Evolutionary conservation across 2,329 filamentous ascomycete species (phyloP).

Genomic region (Massarina eburnea): DNA sequence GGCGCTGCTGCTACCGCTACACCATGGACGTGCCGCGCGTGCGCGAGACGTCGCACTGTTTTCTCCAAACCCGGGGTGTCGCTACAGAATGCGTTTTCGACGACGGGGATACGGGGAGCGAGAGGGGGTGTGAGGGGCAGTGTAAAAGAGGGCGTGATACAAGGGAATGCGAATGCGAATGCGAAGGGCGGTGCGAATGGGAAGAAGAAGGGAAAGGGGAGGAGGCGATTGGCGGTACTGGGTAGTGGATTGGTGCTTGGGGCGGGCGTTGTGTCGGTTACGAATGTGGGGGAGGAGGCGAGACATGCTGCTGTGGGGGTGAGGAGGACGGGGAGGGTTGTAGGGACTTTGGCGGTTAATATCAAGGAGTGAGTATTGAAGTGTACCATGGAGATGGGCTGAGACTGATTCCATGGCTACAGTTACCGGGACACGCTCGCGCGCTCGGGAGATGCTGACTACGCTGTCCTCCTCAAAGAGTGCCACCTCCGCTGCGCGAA

Average conservation of each 20-base stretch:
- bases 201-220: constrained; percentile 22
- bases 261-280: constrained; percentile 52
- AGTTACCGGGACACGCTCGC: constrained; percentile 90
- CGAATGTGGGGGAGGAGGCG: constrained; percentile 70
- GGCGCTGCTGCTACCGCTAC: constrained; percentile 13
- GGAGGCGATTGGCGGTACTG: constrained; percentile 28
- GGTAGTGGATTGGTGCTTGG: constrained; percentile 37
- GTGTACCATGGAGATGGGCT: background rate
- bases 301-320: constrained; percentile 74
- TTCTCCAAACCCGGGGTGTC: constrained; percentile 3
- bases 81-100: constrained; percentile 14
- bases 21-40: constrained; percentile 41
- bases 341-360: constrained; percentile 71
- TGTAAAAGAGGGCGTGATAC: background rate
- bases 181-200: constrained; percentile 8
- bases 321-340: constrained; percentile 78
- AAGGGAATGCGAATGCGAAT: constrained; percentile 10
- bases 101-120: background rate
- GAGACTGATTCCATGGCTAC: constrained; percentile 5
- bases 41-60: constrained; percentile 27
- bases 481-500: constrained; percentile 93
- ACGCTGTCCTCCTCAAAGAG: constrained; percentile 68
- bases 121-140: background rate
- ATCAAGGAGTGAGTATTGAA: constrained; percentile 90
- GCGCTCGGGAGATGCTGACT: constrained; percentile 64